A percentile compares a stretch with the other conserved stretches of the same genome.
phyloP scores from a whole-genome alignment of 306 rosid genomes.

The Styphnolobium japonicum region DNA sequence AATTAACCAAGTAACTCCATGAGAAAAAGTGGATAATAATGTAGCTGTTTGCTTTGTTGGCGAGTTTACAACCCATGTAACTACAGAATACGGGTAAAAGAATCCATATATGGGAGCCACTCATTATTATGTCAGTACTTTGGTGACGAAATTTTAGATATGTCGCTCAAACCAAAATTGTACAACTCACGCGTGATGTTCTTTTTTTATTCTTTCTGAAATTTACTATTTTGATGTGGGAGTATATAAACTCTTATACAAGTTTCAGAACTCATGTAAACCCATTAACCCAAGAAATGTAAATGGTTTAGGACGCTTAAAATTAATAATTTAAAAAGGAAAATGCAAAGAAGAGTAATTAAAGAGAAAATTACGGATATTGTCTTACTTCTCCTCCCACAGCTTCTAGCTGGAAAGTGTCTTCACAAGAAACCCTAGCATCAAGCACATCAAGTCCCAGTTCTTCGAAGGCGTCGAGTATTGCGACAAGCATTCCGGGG shows the following conservation, averaged over 20 bases:
- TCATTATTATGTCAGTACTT: constrained; percentile 28
- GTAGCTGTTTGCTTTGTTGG: not conserved
- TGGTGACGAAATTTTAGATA: constrained; percentile 16
- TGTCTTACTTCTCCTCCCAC: constrained; percentile 76
- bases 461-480: constrained; percentile 77
- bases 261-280: not conserved
- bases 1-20: not conserved
- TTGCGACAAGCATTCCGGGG: constrained; percentile 66
- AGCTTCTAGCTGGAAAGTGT: constrained; percentile 75
- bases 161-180: constrained; percentile 15
- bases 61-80: not conserved
- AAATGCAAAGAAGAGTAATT: not conserved
- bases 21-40: not conserved
- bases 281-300: not conserved
- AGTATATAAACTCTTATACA: not conserved
- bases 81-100: not conserved
- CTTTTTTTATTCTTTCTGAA: not conserved
- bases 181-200: constrained; percentile 23
- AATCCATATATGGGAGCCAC: constrained; percentile 26
- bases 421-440: constrained; percentile 90
- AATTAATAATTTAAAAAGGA: not conserved
- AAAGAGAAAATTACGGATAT: too few species aligned
- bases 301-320: not conserved
- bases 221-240: not conserved
- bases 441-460: constrained; percentile 82